A percentile compares a stretch with the other conserved stretches of the same genome.
Evolutionary conservation across 495 filamentous ascomycete genomes (phyloP).

Genomic region (Lasiosphaeria hispida): DNA sequence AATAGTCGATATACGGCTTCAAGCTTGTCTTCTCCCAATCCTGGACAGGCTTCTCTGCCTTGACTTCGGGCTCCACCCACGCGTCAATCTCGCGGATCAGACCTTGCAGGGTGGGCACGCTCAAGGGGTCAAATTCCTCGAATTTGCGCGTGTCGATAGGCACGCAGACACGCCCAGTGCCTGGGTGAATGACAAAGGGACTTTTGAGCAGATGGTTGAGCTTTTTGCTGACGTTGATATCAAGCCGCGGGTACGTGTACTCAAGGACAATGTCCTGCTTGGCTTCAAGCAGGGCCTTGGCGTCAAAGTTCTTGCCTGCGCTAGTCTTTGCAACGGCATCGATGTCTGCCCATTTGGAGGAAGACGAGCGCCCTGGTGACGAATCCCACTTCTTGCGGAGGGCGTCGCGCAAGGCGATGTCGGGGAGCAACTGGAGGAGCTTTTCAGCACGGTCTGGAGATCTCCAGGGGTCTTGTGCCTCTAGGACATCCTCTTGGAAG

Average conservation of each 20-base stretch:
- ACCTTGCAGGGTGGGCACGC: slow-evolving; percentile 80
- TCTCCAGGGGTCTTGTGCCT: slow-evolving; percentile 82
- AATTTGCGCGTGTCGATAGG: slow-evolving; percentile 72
- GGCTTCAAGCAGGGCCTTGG: slow-evolving; percentile 69
- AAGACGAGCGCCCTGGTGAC: slow-evolving; percentile 68
- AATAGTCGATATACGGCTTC: slow-evolving; percentile 88
- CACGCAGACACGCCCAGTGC: slow-evolving; percentile 90
- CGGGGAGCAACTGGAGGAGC: slow-evolving; percentile 75
- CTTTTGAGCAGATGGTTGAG: slow-evolving; percentile 95
- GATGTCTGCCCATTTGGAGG: slow-evolving; percentile 90
- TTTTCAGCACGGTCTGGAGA: slow-evolving; percentile 63
- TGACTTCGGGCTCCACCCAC: slow-evolving; percentile 51
- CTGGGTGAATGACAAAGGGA: slow-evolving; percentile 94
- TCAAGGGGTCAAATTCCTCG: slow-evolving; percentile 81
- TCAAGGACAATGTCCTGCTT: slow-evolving; percentile 94
- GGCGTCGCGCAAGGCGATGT: slow-evolving; percentile 67
- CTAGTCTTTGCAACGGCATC: slow-evolving; percentile 75
- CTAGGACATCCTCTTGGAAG: slow-evolving; percentile 78
- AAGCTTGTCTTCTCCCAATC: slow-evolving; percentile 98
- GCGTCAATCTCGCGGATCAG: slow-evolving; percentile 77
- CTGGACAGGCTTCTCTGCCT: slow-evolving; percentile 46
- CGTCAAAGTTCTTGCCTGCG: slow-evolving; percentile 61
- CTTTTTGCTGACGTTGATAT: slow-evolving; percentile 95
- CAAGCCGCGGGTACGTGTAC: slow-evolving; percentile 96
- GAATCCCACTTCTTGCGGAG: slow-evolving; percentile 89